A percentile compares a stretch with the other conserved stretches of the same genome.
These are phyloP conservation scores for Sporothrix euskadiensis DNA, from an alignment of 2,329 filamentous ascomycete species.

Conservation along the genomic window DNA sequence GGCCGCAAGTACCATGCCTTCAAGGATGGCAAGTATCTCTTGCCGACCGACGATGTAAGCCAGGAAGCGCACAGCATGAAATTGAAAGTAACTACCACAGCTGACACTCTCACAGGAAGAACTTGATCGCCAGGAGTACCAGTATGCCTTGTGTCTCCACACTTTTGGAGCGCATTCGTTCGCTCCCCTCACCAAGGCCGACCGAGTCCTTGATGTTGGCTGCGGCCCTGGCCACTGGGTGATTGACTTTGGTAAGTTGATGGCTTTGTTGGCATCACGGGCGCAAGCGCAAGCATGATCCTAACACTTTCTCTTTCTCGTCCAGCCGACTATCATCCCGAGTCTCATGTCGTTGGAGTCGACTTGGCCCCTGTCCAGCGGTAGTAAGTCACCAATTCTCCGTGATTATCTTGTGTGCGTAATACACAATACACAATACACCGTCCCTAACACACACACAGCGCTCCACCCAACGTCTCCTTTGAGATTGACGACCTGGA, in stretches of 20 bases:
- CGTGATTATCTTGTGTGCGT: not conserved
- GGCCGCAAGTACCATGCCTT: constrained; percentile 45
- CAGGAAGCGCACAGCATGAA: not conserved
- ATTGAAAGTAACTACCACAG: too few species aligned
- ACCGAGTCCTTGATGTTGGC: constrained; percentile 51
- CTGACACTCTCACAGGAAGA: constrained; percentile 36
- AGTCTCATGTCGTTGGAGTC: constrained; percentile 37
- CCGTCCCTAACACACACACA: not conserved
- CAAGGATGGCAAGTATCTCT: constrained; percentile 43
- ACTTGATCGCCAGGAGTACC: constrained; percentile 42
- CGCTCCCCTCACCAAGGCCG: constrained; percentile 46
- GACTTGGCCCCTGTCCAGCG: constrained; percentile 36
- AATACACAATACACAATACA: too few species aligned
- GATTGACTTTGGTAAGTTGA: constrained; percentile 37
- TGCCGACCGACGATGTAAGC: constrained; percentile 43
- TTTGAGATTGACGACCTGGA: constrained; percentile 38
- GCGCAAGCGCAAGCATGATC: not conserved
- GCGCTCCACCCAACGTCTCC: constrained; percentile 34
- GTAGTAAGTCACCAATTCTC: constrained; percentile 30
- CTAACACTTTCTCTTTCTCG: not conserved
- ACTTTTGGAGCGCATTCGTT: constrained; percentile 48
- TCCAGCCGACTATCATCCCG: constrained; percentile 35
- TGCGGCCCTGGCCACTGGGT: constrained; percentile 48
- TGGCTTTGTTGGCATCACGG: not conserved
- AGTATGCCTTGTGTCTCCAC: constrained; percentile 44